Evolutionary conservation across 352 stramenopile species (phyloP), one percentile per base, ranked within the genome.

Genomic region (Globisporangium apiculatum): DNA sequence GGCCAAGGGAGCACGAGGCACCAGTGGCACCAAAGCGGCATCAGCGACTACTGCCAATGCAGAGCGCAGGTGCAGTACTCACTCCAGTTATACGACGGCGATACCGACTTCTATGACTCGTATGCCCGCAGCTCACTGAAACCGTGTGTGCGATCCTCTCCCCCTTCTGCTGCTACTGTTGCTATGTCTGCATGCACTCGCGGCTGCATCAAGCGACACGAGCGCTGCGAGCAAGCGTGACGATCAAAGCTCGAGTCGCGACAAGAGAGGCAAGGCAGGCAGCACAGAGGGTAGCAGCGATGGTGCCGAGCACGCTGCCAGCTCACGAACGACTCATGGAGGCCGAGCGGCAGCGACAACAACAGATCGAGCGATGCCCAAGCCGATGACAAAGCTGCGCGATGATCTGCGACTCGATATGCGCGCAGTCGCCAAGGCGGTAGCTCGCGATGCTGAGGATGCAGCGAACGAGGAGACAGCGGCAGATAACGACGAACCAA

Each of bases 1-100:
- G 40, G 37, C 24, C 41, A 66, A 53, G n/a, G 59, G 45, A 7
- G 35, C 31, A 6, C 51, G 38, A 50, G 17, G 14, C 15, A 31
- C 24, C 24, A 31, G 24, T 31, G 24, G 24, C 24, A 2, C 24
- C 24, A 31, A 41, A 11, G 15, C 37, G 40, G 1, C 8, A 38
- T 5, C 51, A 55, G 51, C 38, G 31, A 35, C 36, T 45, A 10
- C 14, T 37, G 18, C 36, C 8, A 36, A 53, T 5, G 55, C 57
- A 14, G 48, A 56, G 37, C 18, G 43, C 14, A 47, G 40, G 59
- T 60, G 31, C 24, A 31, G 24, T 31, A 31, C 24, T 31, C 24
- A 31, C 24, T 31, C 24, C 24, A 31, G 24, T 31, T 31, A 31
- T 31, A 31, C 1, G 24, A 31, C 24, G 24, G 24, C 24, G 24